Conservation (phyloP, 176 grass and related monocot species). For the Phyllostachys edulis region DNA sequence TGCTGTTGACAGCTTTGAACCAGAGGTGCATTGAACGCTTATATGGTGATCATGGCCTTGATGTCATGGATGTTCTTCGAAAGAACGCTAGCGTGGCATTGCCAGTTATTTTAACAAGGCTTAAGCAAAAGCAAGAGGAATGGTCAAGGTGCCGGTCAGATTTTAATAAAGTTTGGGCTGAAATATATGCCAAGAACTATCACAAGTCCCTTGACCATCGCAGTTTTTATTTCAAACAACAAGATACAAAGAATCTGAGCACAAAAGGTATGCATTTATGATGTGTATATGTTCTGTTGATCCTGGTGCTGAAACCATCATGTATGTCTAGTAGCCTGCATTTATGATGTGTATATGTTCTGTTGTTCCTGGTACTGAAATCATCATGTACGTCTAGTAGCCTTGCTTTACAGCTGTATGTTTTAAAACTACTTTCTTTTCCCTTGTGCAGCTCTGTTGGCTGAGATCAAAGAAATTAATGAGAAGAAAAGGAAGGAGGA, state of each 20-base stretch:
- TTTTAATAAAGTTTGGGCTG: slow-evolving; percentile 84
- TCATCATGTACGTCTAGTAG: not conserved
- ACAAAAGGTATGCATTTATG: slow-evolving; percentile 64
- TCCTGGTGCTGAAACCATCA: slow-evolving; percentile 14
- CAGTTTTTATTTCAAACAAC: slow-evolving; percentile 86
- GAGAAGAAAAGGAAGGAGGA: slow-evolving; percentile 64
- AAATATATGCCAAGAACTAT: slow-evolving; percentile 86
- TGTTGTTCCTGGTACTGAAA: slow-evolving; percentile 3
- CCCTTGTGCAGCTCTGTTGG: slow-evolving; percentile 52
- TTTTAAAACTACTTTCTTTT: not conserved
- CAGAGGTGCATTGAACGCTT: slow-evolving; percentile 71
- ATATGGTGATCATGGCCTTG: slow-evolving; percentile 78
- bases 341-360: not conserved
- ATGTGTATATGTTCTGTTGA: not conserved
- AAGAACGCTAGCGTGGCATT: slow-evolving; percentile 70
- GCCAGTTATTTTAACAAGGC: slow-evolving; percentile 73
- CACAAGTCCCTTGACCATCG: slow-evolving; percentile 84
- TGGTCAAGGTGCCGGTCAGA: slow-evolving; percentile 72
- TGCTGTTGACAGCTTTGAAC: slow-evolving; percentile 52
- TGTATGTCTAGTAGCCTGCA: not conserved
- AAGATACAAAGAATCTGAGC: slow-evolving; percentile 74
- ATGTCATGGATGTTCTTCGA: slow-evolving; percentile 71
- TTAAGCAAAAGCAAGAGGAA: slow-evolving; percentile 81
- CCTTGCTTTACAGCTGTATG: not conserved
- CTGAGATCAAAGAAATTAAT: slow-evolving; percentile 73